These are phyloP conservation scores for Candida yuanshanica DNA, from an alignment of 805 yeast genomes.

Conservation along the genomic window DNA sequence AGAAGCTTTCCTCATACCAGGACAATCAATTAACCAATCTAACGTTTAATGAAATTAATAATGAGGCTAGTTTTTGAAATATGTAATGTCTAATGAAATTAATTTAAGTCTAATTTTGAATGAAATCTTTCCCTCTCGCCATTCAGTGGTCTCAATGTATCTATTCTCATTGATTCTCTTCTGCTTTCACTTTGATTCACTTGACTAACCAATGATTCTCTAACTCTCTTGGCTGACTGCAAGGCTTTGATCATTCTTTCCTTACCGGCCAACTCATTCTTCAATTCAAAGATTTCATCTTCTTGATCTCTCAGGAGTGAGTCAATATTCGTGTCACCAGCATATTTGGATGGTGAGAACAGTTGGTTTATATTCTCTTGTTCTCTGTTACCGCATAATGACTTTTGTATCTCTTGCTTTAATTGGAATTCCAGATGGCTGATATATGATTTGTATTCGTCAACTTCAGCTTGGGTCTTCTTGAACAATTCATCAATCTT, in stretches of 20 bases:
- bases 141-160: conserved; percentile 18
- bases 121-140: conserved; percentile 7
- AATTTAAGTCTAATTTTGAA: background rate
- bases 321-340: conserved; percentile 18
- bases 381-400: background rate
- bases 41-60: no score
- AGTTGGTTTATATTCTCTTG: background rate
- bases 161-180: conserved; percentile 16
- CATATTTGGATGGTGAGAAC: conserved; percentile 12
- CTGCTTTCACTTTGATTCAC: conserved; percentile 26
- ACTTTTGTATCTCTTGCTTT: conserved; percentile 17
- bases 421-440: conserved; percentile 53
- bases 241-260: conserved; percentile 75
- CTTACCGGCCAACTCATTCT: conserved; percentile 59
- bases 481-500: conserved; percentile 42
- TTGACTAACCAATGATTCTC: conserved; percentile 31
- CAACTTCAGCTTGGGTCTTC: conserved; percentile 44
- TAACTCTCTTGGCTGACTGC: conserved; percentile 55
- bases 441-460: conserved; percentile 56
- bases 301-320: conserved; percentile 49
- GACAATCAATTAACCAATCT: no score
- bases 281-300: conserved; percentile 62
- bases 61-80: no score
- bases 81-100: background rate
- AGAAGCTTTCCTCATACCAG: no score